phyloP scores from a whole-genome alignment of 2,329 filamentous ascomycete species.

The Colletotrichum phormii region DNA sequence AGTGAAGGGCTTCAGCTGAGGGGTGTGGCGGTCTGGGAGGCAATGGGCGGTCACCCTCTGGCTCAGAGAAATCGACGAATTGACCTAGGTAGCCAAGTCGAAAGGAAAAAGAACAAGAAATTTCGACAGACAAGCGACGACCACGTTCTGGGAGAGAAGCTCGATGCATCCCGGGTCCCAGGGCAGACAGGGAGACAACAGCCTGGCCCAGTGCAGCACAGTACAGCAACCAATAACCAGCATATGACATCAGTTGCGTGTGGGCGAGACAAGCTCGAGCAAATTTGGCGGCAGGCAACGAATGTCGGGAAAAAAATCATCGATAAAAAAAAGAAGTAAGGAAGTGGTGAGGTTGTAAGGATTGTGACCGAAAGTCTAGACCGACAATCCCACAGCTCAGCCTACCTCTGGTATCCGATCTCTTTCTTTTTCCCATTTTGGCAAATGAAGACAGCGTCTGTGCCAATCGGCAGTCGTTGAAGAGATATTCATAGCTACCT shows the following conservation, averaged over 20 bases:
- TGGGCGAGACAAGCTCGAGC: background rate
- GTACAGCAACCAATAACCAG: background rate
- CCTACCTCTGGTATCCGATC: background rate
- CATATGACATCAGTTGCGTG: background rate
- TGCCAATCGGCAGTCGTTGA: background rate
- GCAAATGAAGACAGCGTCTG: background rate
- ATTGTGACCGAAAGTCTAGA: background rate
- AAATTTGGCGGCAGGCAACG: background rate
- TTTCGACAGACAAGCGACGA: background rate
- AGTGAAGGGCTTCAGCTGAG: slow-evolving; percentile 29
- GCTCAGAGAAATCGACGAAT: slow-evolving; percentile 10
- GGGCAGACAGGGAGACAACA: slow-evolving; percentile 10
- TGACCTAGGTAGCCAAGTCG: background rate
- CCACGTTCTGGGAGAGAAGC: slow-evolving; percentile 1
- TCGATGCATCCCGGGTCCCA: background rate
- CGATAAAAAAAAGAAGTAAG: background rate
- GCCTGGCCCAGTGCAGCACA: background rate
- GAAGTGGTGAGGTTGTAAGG: background rate
- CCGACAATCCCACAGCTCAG: background rate
- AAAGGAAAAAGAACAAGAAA: slow-evolving; percentile 1
- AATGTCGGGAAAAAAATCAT: background rate
- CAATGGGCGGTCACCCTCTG: slow-evolving; percentile 13
- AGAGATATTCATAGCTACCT: background rate
- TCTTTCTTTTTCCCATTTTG: background rate
- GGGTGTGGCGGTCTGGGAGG: slow-evolving; percentile 32